These are phyloP conservation scores for Lepraria neglecta DNA, from an alignment of 495 filamentous ascomycete species.

Conservation along the genomic window DNA sequence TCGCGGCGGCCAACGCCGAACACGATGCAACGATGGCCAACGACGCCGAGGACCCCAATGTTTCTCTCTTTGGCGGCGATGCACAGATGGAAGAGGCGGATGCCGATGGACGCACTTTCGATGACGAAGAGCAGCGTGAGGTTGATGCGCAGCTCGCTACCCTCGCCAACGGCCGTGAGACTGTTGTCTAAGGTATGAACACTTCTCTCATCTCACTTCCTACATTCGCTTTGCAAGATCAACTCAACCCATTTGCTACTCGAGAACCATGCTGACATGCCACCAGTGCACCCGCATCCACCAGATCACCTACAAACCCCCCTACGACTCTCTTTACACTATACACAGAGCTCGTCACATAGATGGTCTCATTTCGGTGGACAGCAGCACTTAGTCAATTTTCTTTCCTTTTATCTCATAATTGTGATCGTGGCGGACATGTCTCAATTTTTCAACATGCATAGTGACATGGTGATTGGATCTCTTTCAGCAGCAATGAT, in stretches of 20 bases:
- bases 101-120: neutral
- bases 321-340: too few relatives aligned
- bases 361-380: too few relatives aligned
- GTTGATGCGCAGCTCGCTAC: neutral
- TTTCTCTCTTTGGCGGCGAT: too few relatives aligned
- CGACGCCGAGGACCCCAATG: neutral
- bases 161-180: neutral
- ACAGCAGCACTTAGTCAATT: too few relatives aligned
- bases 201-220: too few relatives aligned
- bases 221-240: too few relatives aligned
- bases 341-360: too few relatives aligned
- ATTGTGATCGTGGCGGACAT: neutral
- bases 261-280: too few relatives aligned
- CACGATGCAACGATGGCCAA: neutral
- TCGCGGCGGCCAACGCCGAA: neutral
- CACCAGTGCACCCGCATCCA: too few relatives aligned
- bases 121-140: neutral
- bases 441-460: neutral
- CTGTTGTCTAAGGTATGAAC: neutral
- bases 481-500: neutral
- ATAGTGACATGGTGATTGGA: neutral
- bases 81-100: neutral
- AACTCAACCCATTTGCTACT: too few relatives aligned
- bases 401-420: too few relatives aligned
- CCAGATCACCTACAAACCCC: too few relatives aligned